Conservation (phyloP, 495 filamentous ascomycete species). For the Talaromyces liani region DNA sequence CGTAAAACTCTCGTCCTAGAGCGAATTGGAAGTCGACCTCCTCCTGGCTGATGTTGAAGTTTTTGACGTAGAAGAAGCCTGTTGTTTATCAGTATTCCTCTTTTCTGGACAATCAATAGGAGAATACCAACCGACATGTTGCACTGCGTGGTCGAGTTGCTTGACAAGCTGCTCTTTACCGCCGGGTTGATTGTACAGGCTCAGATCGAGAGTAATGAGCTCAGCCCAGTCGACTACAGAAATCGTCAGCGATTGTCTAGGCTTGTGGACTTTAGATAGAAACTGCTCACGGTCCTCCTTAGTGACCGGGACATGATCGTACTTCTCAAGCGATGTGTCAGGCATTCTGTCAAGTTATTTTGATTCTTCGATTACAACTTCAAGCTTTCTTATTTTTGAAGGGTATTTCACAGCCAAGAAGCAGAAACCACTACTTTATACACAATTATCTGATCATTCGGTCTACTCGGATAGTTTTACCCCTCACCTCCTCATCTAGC, state of each 20-base stretch:
- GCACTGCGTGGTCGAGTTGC: conserved; percentile 38
- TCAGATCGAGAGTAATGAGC: conserved; percentile 44
- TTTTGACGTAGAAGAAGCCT: conserved; percentile 52
- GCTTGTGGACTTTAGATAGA: neutral
- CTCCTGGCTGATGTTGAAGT: conserved; percentile 48
- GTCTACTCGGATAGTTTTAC: neutral
- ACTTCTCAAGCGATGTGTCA: conserved; percentile 33
- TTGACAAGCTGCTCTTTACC: conserved; percentile 43
- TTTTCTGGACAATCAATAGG: neutral
- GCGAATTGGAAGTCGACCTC: conserved; percentile 51
- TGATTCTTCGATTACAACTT: neutral
- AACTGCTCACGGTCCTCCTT: conserved; percentile 33
- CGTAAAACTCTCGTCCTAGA: conserved; percentile 45
- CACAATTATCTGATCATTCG: neutral
- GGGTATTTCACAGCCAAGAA: neutral
- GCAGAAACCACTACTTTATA: neutral
- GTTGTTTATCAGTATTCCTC: conserved; percentile 15
- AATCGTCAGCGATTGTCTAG: neutral
- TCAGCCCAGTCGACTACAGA: conserved; percentile 34
- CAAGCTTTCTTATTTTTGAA: neutral
- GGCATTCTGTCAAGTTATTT: conserved; percentile 23
- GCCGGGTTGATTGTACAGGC: conserved; percentile 36
- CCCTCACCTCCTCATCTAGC: neutral
- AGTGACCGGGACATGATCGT: conserved; percentile 42
- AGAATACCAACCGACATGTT: conserved; percentile 24